These are phyloP conservation scores for Saccharum officinarum DNA, from an alignment of 176 grass and related monocot species.

Conservation along the genomic window DNA sequence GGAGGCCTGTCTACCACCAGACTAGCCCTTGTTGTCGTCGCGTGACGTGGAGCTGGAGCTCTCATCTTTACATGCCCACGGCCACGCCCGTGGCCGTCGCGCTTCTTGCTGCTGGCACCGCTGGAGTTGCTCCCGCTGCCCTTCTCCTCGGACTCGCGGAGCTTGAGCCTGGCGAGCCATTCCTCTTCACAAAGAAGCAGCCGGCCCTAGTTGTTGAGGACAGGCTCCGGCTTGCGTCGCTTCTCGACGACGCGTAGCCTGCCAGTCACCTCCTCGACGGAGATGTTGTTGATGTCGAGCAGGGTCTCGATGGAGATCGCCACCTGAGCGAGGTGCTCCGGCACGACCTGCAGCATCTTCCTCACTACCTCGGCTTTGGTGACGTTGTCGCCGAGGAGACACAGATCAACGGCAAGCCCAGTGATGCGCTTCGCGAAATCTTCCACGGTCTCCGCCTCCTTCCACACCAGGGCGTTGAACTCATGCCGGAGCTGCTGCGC, in stretches of 20 bases:
- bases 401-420: no score
- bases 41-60: no score
- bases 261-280: neutral
- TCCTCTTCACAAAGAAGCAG: neutral
- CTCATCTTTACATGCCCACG: no score
- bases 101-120: neutral
- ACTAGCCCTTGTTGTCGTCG: no score
- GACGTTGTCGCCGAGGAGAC: no score
- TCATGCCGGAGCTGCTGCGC: neutral
- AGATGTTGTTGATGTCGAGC: neutral
- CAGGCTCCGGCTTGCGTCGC: neutral
- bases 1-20: no score
- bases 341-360: neutral
- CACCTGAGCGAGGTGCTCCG: neutral
- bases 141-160: neutral
- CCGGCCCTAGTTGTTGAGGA: neutral
- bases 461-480: neutral
- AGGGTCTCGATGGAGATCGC: neutral
- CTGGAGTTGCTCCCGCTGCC: no score
- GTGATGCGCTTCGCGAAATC: no score
- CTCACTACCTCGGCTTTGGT: neutral
- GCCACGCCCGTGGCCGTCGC: no score
- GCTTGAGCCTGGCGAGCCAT: no score
- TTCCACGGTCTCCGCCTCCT: neutral
- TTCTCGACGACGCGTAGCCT: neutral